Evolutionary conservation across 192 early-diverging fungal species (phyloP), one percentile per base, ranked within the genome.

Genomic region (Kickxella alabastrina): DNA sequence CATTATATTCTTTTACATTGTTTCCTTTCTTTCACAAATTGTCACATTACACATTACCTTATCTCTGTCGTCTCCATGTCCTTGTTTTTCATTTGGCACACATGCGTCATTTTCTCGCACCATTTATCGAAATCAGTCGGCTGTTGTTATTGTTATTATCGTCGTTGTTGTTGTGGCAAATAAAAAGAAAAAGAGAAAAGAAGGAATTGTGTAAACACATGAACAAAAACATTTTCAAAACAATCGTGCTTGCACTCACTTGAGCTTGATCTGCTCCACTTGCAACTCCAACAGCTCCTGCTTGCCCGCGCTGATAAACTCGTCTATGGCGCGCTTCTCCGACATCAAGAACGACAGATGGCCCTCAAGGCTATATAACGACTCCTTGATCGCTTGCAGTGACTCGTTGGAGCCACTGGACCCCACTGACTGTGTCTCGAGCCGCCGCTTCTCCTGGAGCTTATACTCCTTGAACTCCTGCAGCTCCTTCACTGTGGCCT

Each of bases 261-360:
- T 57, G 29, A 72, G 49, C 45, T 73, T 59, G 10, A 65, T 35
- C 22, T 62, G 62, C 42, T 66, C 59, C 58, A 74, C 52, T 36
- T 74, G 63, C 49, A 74, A 43, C 18, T 74, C 71, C 7, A 74
- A 22, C 13, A 74, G 64, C 39, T 74, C 59, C 24, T 74, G 71
- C 27, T 61, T 61, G 21, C 59, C 49, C 2, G 43, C 34, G 3
- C 37, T 27, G 18, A 74, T 59, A 54, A 67, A 74, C 52, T 66
- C 64, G 10, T 74, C 71, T 32, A 74, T 66, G 14, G 64, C 59
- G 26, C 64, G 62, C 59, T 67, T 62, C 10, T 59, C 71, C 0
- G 71, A 61, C 39, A 52, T 46, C 55, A 74, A 43, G 23, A 66
- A 62, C 29, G 71, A 51, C 42, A 74, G 31, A 15, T 67, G 59